A percentile compares a stretch with the other conserved stretches of the same genome.
phyloP scores from a whole-genome alignment of 345 rosid species.

The Hibiscus trionum region DNA sequence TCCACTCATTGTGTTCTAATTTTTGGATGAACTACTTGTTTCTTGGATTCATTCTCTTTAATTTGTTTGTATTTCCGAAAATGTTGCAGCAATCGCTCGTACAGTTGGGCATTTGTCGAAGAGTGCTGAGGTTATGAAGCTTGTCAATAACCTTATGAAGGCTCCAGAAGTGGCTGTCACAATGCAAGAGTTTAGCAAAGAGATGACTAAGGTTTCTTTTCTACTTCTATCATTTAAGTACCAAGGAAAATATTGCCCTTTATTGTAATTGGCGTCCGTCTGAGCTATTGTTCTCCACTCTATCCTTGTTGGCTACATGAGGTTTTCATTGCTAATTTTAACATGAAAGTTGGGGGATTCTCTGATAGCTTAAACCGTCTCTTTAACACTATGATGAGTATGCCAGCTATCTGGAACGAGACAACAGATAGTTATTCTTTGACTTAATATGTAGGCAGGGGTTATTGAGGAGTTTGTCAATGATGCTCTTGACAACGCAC shows the following conservation, averaged over 20 bases:
- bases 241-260: neutral
- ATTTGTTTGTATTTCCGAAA: conserved; percentile 29
- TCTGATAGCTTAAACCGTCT: neutral
- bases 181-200: conserved; percentile 46
- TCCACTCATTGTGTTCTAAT: neutral
- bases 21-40: neutral
- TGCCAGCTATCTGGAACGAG: neutral
- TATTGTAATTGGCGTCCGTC: too few species aligned
- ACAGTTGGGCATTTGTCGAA: conserved; percentile 42
- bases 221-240: neutral
- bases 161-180: conserved; percentile 45
- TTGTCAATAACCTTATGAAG: conserved; percentile 47
- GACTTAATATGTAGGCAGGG: conserved; percentile 31
- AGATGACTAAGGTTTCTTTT: conserved; percentile 33
- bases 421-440: conserved; percentile 8
- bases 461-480: conserved; percentile 42
- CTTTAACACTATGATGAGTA: neutral
- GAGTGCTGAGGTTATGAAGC: conserved; percentile 48
- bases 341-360: neutral
- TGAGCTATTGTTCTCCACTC: neutral
- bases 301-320: neutral
- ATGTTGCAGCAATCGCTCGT: conserved; percentile 35
- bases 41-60: conserved; percentile 9
- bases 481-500: conserved; percentile 32
- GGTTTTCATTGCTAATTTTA: neutral